Evolutionary conservation across 164 flowering plant species (phyloP), one percentile per base, ranked within the genome.

Genomic region (Hamamelis virginiana): DNA sequence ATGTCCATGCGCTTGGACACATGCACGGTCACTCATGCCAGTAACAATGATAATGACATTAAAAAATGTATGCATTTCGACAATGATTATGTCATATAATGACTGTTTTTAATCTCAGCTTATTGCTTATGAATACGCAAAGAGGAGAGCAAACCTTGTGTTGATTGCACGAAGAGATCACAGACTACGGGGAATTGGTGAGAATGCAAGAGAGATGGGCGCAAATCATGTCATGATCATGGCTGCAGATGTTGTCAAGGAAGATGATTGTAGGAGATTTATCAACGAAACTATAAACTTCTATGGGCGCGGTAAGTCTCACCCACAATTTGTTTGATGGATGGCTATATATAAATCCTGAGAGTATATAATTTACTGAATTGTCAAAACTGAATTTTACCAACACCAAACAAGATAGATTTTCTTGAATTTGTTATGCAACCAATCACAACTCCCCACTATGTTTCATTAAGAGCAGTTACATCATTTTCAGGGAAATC

Each of bases 161-260:
- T 61, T 95, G 78, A 89, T 92, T 50, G 97, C 98, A 8, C 70
- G 92, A 66, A 88, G 94, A 77, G 97, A 89, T 38, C 8, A 73
- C 18, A 79, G 97, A 55, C 88, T 95, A 1, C 61, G 76, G 57
- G 86, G 77, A 16, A 89, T 92, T 3, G 71, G 87, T 64, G 89
- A 89, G 72, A 87, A 83, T 57, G 97, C 97, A 9, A 80, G 85
- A 62, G 47, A 25, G 6, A 43, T 88, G 44, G 98, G 98, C 9
- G 95, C 97, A 19, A 80, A 73, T 71, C 80, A 85, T 81, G 97
- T 89, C 26, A 68, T 84, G 81, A 78, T 84, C 56, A 75, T 87
- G 26, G 94, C 94, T 51, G 98, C 98, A 4, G 98, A 95, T 82
- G 98, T 95, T 58, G 91, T 91, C 38, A 92, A 92, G 81, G 96